Evolutionary conservation across 2,329 filamentous ascomycete genomes (phyloP), one percentile per base, ranked within the genome.

Genomic region (Cladosporium sp.): DNA sequence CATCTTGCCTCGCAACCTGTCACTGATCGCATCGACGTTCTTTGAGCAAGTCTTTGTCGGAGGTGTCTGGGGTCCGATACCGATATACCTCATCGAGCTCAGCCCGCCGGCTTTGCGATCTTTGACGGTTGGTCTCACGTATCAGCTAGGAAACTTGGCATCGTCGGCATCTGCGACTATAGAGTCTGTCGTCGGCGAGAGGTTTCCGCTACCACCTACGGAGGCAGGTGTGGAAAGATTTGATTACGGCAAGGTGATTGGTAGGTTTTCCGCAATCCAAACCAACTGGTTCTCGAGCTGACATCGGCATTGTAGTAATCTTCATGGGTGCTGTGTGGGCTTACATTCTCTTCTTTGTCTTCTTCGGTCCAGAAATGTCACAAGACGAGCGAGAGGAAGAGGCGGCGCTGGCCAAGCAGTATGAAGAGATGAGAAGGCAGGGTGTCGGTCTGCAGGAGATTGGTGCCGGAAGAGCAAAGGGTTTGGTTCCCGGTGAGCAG

Each of bases 131-230:
- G 68, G 68, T 20, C 43, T 67, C 6, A 62, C 65, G 1, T 70
- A 71, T 51, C 67, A 71, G 55, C 60, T 72, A 30, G 68, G 69
- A 6, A 70, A 69, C 48, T 60, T 70, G 13, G 64, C 61, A 8
- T 65, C 65, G 6, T 65, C 62, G 4, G 65, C 68, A 3, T 62
- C 62, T 11, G 62, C 67, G 1, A 70, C 67, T 3, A 70, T 71
- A 45, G 61, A 70, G 50, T 62, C 64, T 2, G 59, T 59, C 6
- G 64, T 70, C 29, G 67, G 66, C 5, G 64, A 70, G 50, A 52
- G 60, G 13, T 70, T 62, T 42, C 67, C 66, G 3, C 52, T 70
- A 9, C 56, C 63, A 13, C 56, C 62, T 0, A 53, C 50, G 3
- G 32, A 55, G 3, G 47, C 54, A 33, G 67, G 62, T 8, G 60